phyloP scores from a whole-genome alignment of 441 rosid species.

The Dalechampia spathulata region DNA sequence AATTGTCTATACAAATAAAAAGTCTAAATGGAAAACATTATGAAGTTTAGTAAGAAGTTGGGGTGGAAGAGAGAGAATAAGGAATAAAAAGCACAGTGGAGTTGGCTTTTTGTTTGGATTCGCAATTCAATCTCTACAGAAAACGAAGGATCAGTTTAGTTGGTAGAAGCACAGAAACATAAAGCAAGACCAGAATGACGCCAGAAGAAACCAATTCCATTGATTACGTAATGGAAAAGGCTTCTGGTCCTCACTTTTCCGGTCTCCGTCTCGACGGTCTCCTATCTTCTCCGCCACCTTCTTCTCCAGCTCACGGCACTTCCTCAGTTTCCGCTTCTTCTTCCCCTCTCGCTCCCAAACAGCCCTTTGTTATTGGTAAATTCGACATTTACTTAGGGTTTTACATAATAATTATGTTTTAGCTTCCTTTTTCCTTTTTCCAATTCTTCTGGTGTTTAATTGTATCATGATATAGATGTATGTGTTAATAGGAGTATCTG shows the following conservation, averaged over 20 bases:
- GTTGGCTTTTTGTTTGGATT: too few species aligned
- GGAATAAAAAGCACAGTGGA: too few species aligned
- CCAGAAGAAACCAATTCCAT: constrained; percentile 51
- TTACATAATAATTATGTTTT: not conserved
- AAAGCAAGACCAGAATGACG: constrained; percentile 20
- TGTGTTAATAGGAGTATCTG: constrained; percentile 91
- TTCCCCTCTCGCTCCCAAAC: constrained; percentile 40
- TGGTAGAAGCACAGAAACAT: not conserved
- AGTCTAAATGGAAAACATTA: too few species aligned
- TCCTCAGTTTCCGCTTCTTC: constrained; percentile 23
- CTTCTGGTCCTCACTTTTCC: constrained; percentile 96
- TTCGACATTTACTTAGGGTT: not conserved
- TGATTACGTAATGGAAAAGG: constrained; percentile 95
- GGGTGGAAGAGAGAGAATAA: too few species aligned
- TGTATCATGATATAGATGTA: not conserved
- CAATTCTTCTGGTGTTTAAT: not conserved
- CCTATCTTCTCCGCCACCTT: constrained; percentile 45
- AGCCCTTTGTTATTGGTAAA: constrained; percentile 88
- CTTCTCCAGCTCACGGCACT: constrained; percentile 29
- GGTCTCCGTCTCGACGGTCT: constrained; percentile 82
- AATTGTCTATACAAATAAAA: too few species aligned
- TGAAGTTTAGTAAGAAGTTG: too few species aligned
- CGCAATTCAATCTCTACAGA: not conserved
- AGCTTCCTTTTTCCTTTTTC: not conserved
- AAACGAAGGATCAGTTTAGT: not conserved